Evolutionary conservation across 805 yeast species (phyloP), one percentile per base, ranked within the genome.

Genomic region (Yarrowia yakushimensis): DNA sequence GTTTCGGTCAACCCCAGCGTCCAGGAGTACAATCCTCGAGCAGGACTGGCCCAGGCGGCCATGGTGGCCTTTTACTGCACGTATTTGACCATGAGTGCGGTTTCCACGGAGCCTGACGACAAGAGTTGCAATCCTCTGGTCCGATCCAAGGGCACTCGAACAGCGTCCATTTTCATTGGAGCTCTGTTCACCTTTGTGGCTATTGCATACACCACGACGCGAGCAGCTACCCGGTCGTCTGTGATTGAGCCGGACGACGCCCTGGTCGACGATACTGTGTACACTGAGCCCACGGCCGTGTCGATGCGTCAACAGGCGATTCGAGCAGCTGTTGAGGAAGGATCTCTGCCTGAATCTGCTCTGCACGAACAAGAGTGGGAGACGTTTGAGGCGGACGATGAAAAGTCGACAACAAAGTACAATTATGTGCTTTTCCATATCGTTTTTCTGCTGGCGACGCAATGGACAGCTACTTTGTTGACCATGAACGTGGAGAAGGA

Each of bases 31-130:
- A 96, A 96, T 73, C 96, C 98, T 5, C 89, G 88, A 68, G 96
- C 97, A 1, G 99, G 99, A 1, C 78, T 94, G 55, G 97, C 99
- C 3, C 99, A 94, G 77, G 82, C 96, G 11, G 91, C 97, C 15
- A 92, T 96, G 92, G 98, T 96, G 36, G 86, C 93, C 12, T 81
- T 91, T 22, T 94, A 94, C 74, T 90, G 98, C 74, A 88, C 97
- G 0, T 94, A 94, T 71, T 77, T 94, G 68, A 85, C 91, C 2
- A 83, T 94, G 78, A 85, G 94, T 64, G 99, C 98, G 0, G 96
- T 94, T 68, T 87, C 97, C 1, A 86, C 96, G 12, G 98, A 93
- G 74, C 99, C 99, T 0, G 99, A 94, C 75, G 98, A 93, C 76
- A 85, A 81, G 71, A 78, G 79, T 68, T 94, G 99, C 74, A 94